Percentiles rank a stretch among this genome's conserved stretches.
Conservation (phyloP, 2,329 filamentous ascomycete genomes). For the Fusarium ambrosium region DNA sequence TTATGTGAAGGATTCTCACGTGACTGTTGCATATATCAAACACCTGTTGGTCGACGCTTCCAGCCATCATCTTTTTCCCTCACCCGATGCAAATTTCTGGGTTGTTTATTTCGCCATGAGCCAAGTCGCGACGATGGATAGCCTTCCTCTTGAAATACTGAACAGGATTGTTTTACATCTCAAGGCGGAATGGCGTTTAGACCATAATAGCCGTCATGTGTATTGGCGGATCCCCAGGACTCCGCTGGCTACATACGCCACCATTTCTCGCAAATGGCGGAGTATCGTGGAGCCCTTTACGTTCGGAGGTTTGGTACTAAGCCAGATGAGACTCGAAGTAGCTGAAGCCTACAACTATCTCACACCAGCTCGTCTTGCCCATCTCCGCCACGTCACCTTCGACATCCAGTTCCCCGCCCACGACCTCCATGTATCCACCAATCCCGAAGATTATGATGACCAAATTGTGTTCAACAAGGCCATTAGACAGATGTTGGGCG, state of each 20-base stretch:
- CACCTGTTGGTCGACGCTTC: neutral
- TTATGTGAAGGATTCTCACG: neutral
- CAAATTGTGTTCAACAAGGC: neutral
- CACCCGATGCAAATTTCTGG: neutral
- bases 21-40: neutral
- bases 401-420: neutral
- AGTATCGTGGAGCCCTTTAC: neutral
- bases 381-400: neutral
- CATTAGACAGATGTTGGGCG: neutral
- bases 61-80: neutral
- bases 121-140: neutral
- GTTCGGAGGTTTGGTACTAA: neutral
- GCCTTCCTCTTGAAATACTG: neutral
- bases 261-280: conserved; percentile 6
- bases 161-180: neutral
- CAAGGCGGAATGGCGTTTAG: no score
- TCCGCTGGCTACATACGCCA: neutral
- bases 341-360: conserved; percentile 7
- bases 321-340: neutral
- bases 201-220: no score
- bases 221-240: neutral
- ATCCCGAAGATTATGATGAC: neutral
- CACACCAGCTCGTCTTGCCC: neutral
- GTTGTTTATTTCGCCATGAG: neutral
- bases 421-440: neutral